Percentiles rank a stretch among this genome's conserved stretches.
Conservation (phyloP, 31 red algal genomes). For the Asparagopsis taxiformis region DNA sequence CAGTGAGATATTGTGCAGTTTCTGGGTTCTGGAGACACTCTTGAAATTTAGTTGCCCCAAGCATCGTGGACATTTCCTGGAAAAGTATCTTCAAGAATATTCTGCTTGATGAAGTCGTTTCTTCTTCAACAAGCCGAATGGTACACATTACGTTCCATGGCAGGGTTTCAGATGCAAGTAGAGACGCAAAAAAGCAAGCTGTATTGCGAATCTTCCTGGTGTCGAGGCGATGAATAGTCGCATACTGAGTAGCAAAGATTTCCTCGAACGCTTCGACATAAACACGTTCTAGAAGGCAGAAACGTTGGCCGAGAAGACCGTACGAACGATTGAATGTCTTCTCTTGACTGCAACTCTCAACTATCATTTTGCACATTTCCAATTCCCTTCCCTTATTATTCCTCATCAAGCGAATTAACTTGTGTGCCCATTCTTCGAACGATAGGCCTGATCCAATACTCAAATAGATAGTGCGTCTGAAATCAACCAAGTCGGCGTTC, state of each 20-base stretch:
- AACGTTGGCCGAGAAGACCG: conserved; percentile 66
- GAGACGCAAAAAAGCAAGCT: conserved; percentile 65
- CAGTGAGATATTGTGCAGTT: conserved; percentile 38
- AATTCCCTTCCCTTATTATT: conserved; percentile 41
- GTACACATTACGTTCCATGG: conserved; percentile 77
- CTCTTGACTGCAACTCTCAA: conserved; percentile 88
- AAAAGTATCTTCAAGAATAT: conserved; percentile 87
- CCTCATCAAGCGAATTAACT: conserved; percentile 67
- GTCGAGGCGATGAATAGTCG: conserved; percentile 66
- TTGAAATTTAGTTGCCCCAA: conserved; percentile 30
- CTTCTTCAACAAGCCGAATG: conserved; percentile 70
- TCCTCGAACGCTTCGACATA: conserved; percentile 66
- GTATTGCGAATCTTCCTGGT: conserved; percentile 76
- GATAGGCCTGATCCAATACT: conserved; percentile 67
- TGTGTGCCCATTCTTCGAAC: conserved; percentile 81
- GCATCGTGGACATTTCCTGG: conserved; percentile 47
- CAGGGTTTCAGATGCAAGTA: conserved; percentile 59
- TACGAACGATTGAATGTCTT: conserved; percentile 64
- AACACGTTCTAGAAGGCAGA: conserved; percentile 43
- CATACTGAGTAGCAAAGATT: conserved; percentile 73
- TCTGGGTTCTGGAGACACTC: conserved; percentile 32
- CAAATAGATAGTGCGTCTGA: conserved; percentile 85
- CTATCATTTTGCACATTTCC: conserved; percentile 78
- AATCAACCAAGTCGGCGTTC: conserved; percentile 54
- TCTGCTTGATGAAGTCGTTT: conserved; percentile 87